A percentile compares a stretch with the other conserved stretches of the same genome.
Evolutionary conservation across 179 eudicot genomes (phyloP).

Genomic region (Beta lomatogona): DNA sequence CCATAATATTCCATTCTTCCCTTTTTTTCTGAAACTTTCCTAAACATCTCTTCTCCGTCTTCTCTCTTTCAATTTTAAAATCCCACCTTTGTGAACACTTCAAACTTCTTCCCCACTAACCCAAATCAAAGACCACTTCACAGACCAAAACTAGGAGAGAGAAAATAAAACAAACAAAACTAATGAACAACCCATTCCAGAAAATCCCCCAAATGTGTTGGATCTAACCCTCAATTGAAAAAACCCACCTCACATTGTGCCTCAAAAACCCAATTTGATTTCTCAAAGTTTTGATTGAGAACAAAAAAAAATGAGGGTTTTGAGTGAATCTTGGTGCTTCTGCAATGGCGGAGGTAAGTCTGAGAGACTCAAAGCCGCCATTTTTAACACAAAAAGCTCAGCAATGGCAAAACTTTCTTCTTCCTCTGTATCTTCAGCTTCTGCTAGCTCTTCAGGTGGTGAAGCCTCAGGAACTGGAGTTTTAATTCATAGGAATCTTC

Average conservation of each 20-base stretch:
- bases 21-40: background rate
- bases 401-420: constrained; percentile 61
- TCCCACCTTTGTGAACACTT: constrained; percentile 4
- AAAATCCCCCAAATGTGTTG: constrained; percentile 5
- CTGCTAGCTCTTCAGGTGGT: constrained; percentile 22
- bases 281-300: background rate
- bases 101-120: background rate
- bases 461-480: constrained; percentile 63
- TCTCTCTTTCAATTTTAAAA: background rate
- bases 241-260: background rate
- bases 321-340: constrained; percentile 89
- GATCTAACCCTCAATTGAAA: constrained; percentile 27
- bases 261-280: constrained; percentile 1
- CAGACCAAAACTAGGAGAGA: background rate
- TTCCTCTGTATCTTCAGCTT: constrained; percentile 12
- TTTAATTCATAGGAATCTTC: constrained; percentile 72
- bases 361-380: constrained; percentile 67
- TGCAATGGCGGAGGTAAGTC: constrained; percentile 92
- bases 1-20: background rate
- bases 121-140: background rate
- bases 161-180: background rate
- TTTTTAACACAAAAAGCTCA: constrained; percentile 61
- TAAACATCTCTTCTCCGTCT: too few species aligned
- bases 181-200: constrained; percentile 15
- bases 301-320: constrained; percentile 52